phyloP scores from a whole-genome alignment of 1,139 yeast species.

The Taiozyma sp. region DNA sequence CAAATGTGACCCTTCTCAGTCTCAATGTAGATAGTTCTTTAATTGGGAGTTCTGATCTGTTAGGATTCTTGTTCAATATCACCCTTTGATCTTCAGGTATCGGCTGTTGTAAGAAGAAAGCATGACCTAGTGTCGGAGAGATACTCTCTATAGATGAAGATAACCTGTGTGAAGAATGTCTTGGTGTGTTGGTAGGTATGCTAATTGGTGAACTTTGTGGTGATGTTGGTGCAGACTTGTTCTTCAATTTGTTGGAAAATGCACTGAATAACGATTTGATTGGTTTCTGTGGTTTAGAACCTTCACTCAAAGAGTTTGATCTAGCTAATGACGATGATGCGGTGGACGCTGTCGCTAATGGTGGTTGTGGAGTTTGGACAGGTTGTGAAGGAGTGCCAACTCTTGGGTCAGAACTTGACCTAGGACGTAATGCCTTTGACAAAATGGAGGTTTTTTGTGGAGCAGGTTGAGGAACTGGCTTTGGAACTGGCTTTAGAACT shows the following conservation, averaged over 20 bases:
- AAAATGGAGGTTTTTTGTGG: conserved; percentile 5
- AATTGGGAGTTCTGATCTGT: conserved; percentile 33
- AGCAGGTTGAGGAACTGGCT: not conserved
- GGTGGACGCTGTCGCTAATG: conserved; percentile 5
- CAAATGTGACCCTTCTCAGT: conserved; percentile 71
- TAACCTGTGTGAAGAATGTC: conserved; percentile 2
- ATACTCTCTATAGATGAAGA: conserved; percentile 22
- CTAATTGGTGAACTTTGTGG: conserved; percentile 15
- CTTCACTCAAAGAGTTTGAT: conserved; percentile 12
- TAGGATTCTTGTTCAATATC: conserved; percentile 44
- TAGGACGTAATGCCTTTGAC: conserved; percentile 19
- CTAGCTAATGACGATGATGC: conserved; percentile 5
- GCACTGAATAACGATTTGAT: conserved; percentile 45
- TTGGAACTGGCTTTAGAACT: not conserved
- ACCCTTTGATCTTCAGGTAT: conserved; percentile 24
- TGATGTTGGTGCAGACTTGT: conserved; percentile 18
- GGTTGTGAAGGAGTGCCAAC: not conserved
- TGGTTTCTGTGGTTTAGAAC: conserved; percentile 13
- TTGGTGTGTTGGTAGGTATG: conserved; percentile 12
- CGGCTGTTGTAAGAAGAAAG: conserved; percentile 1
- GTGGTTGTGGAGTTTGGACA: conserved; percentile 8
- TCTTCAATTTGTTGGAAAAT: conserved; percentile 48
- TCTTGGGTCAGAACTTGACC: conserved; percentile 19
- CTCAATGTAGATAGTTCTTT: conserved; percentile 33
- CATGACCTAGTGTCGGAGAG: conserved; percentile 16